phyloP scores from a whole-genome alignment of 2,329 filamentous ascomycete species.

The Microsporum ferrugineum region DNA sequence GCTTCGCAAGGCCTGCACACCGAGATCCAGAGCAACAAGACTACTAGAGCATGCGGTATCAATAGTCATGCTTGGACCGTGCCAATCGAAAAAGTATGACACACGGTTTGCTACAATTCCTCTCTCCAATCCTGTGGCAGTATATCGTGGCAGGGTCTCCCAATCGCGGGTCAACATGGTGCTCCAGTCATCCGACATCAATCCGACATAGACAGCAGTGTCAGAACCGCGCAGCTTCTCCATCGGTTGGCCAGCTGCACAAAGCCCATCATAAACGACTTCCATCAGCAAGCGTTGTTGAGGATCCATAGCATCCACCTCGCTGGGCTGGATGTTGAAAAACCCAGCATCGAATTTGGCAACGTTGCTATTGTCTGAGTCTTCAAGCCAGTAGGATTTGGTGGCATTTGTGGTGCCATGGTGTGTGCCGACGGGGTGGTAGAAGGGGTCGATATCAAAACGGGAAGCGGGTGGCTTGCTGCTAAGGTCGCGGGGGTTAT shows the following conservation, averaged over 20 bases:
- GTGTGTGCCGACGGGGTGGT: constrained; percentile 12
- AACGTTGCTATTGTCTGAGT: constrained; percentile 15
- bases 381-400: constrained; percentile 12
- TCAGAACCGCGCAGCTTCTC: constrained; percentile 21
- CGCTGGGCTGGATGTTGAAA: constrained; percentile 20
- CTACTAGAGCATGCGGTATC: constrained; percentile 15
- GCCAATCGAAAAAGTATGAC: constrained; percentile 11
- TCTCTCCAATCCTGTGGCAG: constrained; percentile 5
- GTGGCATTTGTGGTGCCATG: constrained; percentile 12
- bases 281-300: constrained; percentile 25
- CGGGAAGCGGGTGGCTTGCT: constrained; percentile 13
- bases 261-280: constrained; percentile 20
- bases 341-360: constrained; percentile 24
- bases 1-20: constrained; percentile 12
- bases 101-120: constrained; percentile 10
- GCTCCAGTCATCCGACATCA: constrained; percentile 23
- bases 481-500: constrained; percentile 7
- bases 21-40: constrained; percentile 11
- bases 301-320: constrained; percentile 24
- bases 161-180: constrained; percentile 16
- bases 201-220: constrained; percentile 26
- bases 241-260: constrained; percentile 20
- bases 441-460: constrained; percentile 13
- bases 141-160: constrained; percentile 15
- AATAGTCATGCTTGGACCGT: constrained; percentile 12